Conservation (phyloP, 495 filamentous ascomycete species). For the Echria macrotheca region DNA sequence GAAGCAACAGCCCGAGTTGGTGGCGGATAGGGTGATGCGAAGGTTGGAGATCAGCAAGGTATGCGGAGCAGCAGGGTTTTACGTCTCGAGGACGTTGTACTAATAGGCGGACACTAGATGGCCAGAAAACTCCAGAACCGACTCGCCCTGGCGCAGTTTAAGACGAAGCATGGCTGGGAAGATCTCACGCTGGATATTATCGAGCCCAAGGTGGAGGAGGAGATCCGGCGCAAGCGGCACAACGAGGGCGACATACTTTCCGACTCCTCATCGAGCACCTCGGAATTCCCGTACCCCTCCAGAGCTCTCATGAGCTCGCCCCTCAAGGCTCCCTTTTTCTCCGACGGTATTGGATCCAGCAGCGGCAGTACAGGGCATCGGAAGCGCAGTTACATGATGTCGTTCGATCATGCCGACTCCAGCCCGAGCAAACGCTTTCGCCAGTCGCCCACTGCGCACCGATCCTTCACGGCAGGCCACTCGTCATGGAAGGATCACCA, state of each 20-base stretch:
- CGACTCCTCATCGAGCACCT: conserved; percentile 75
- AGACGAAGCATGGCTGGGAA: conserved; percentile 86
- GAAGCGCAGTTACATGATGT: conserved; percentile 53
- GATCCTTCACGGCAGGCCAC: conserved; percentile 50
- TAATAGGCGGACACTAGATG: conserved; percentile 74
- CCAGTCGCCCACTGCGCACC: conserved; percentile 57
- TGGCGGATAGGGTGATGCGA: conserved; percentile 64
- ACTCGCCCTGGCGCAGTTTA: conserved; percentile 91
- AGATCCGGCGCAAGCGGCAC: conserved; percentile 59
- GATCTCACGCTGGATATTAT: conserved; percentile 69
- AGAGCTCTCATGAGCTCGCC: conserved; percentile 57
- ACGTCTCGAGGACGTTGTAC: too few species aligned
- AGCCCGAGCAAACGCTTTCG: conserved; percentile 63
- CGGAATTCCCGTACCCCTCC: conserved; percentile 48
- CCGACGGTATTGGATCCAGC: conserved; percentile 58
- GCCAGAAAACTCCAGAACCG: conserved; percentile 86
- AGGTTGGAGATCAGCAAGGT: conserved; percentile 83
- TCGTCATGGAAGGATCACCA: conserved; percentile 67
- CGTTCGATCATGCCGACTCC: conserved; percentile 41
- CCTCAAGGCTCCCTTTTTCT: conserved; percentile 62
- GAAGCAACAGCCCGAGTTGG: conserved; percentile 57
- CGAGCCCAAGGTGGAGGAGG: conserved; percentile 67
- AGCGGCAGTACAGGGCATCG: conserved; percentile 48
- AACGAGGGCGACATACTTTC: conserved; percentile 63
- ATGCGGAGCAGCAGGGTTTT: too few species aligned